phyloP scores from a whole-genome alignment of 805 yeast species.

The Zygosaccharomyces bisporus region DNA sequence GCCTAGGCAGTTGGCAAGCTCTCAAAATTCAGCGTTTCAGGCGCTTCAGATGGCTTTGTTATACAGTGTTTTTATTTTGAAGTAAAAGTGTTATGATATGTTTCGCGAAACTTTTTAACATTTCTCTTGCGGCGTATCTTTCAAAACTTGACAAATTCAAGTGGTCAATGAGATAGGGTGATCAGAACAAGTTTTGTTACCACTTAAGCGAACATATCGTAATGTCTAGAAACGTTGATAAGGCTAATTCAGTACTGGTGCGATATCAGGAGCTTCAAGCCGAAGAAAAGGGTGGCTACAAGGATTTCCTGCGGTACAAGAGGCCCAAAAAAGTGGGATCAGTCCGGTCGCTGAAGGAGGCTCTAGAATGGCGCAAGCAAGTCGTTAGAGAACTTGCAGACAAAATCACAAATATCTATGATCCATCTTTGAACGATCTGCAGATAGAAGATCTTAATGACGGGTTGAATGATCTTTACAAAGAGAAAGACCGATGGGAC shows the following conservation, averaged over 20 bases:
- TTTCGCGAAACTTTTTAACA: slow-evolving; percentile 2
- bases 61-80: not conserved
- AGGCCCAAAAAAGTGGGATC: slow-evolving; percentile 59
- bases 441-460: slow-evolving; percentile 75
- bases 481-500: slow-evolving; percentile 78
- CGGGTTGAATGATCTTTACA: slow-evolving; percentile 58
- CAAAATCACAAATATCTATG: slow-evolving; percentile 60
- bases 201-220: not conserved
- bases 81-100: not conserved
- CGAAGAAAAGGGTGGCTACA: slow-evolving; percentile 50
- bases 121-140: not conserved
- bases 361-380: slow-evolving; percentile 65
- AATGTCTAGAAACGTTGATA: slow-evolving; percentile 78
- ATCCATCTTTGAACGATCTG: slow-evolving; percentile 51
- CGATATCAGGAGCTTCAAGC: slow-evolving; percentile 62
- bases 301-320: slow-evolving; percentile 50
- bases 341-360: slow-evolving; percentile 55
- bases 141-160: not conserved
- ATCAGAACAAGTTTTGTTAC: slow-evolving; percentile 3
- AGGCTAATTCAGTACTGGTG: slow-evolving; percentile 66
- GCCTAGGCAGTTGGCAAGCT: not conserved
- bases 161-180: slow-evolving; percentile 1
- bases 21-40: not conserved
- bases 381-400: slow-evolving; percentile 61
- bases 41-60: not conserved